Conservation (phyloP, 2,329 filamentous ascomycete genomes). For the Elsinoe necatrix region DNA sequence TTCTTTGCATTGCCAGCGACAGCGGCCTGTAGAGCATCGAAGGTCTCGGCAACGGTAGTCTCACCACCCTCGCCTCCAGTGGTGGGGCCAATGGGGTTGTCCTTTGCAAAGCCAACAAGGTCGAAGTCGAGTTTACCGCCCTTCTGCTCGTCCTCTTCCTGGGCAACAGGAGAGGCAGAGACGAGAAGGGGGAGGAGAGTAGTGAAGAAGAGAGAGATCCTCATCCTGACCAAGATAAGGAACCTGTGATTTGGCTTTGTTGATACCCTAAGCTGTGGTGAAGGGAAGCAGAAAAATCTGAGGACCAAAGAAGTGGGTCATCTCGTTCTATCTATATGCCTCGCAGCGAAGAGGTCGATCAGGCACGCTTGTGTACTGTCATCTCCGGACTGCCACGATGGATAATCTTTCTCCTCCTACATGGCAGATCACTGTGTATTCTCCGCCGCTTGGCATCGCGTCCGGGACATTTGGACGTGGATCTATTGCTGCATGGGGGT, state of each 20-base stretch:
- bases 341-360: neutral
- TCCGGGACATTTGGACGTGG: constrained; percentile 7
- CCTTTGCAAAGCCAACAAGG: constrained; percentile 21
- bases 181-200: constrained; percentile 15
- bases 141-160: constrained; percentile 13
- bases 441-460: constrained; percentile 9
- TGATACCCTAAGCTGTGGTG: neutral
- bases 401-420: constrained; percentile 6
- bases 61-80: constrained; percentile 33
- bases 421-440: constrained; percentile 5
- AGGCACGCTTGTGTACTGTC: neutral
- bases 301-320: neutral
- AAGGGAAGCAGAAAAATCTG: neutral
- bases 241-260: neutral
- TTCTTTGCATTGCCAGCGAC: constrained; percentile 35
- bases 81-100: constrained; percentile 27
- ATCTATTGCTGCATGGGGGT: constrained; percentile 1
- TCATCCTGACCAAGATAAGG: constrained; percentile 14
- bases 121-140: constrained; percentile 14
- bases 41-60: constrained; percentile 29
- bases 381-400: constrained; percentile 8
- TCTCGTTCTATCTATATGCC: constrained; percentile 3
- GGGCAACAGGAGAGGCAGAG: constrained; percentile 12
- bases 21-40: constrained; percentile 37
- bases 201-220: constrained; percentile 16